phyloP scores from a whole-genome alignment of 2,329 filamentous ascomycete species.

The Samsoniella hepiali region DNA sequence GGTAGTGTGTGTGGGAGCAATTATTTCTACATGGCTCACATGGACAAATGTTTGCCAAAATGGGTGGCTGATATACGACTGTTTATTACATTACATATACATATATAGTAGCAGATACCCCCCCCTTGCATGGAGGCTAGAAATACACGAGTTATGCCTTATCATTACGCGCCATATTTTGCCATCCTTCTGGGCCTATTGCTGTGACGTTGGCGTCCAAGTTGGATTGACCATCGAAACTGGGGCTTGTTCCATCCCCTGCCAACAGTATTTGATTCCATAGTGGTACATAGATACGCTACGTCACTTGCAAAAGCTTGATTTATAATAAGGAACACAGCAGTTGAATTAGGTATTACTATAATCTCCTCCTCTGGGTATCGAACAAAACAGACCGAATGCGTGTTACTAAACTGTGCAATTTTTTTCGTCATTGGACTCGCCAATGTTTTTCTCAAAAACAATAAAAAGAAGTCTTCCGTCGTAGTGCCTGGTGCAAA shows the following conservation, averaged over 20 bases:
- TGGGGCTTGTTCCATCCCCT: no score
- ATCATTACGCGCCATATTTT: no score
- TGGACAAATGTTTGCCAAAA: neutral
- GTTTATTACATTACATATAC: neutral
- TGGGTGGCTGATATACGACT: neutral
- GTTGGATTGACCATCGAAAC: no score
- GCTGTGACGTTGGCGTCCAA: no score
- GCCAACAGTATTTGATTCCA: no score
- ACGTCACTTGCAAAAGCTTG: neutral
- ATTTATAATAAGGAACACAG: conserved; percentile 27
- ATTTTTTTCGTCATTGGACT: conserved; percentile 25
- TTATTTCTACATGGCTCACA: neutral
- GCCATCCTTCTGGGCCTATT: no score
- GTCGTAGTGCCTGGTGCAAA: conserved; percentile 24
- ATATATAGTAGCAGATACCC: conserved; percentile 9
- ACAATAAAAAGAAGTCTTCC: conserved; percentile 16
- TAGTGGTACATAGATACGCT: no score
- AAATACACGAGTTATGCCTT: neutral
- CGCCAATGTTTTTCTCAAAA: conserved; percentile 15
- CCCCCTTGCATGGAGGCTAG: neutral
- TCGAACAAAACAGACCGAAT: conserved; percentile 35
- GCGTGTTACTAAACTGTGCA: conserved; percentile 18
- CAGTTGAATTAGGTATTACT: conserved; percentile 44
- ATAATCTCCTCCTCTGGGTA: conserved; percentile 38
- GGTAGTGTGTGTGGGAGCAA: no score